phyloP scores from a whole-genome alignment of 805 yeast species.

The Teunomyces barrocoloradensis region DNA sequence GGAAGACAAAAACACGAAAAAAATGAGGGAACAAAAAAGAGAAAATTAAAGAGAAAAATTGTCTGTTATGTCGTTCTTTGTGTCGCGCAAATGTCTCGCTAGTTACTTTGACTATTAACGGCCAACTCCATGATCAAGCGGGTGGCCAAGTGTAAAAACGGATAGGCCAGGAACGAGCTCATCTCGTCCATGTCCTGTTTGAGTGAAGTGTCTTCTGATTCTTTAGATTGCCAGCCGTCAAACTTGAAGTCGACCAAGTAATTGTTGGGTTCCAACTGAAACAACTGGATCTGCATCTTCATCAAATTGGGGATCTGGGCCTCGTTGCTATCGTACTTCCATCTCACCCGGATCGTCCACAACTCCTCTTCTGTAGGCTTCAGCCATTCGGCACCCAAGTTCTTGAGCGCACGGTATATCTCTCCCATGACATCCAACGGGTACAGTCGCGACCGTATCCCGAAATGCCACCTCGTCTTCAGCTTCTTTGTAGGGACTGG shows the following conservation, averaged over 20 bases:
- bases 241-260: constrained; percentile 95
- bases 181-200: constrained; percentile 60
- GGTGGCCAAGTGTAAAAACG: constrained; percentile 90
- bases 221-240: constrained; percentile 85
- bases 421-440: constrained; percentile 99
- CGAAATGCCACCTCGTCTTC: constrained; percentile 98
- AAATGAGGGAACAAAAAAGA: neutral
- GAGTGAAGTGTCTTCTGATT: constrained; percentile 14
- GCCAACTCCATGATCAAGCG: constrained; percentile 94
- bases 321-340: constrained; percentile 59
- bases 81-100: constrained; percentile 4
- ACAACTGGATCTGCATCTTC: constrained; percentile 96
- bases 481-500: constrained; percentile 76
- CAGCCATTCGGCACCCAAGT: constrained; percentile 96
- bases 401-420: constrained; percentile 88
- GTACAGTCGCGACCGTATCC: constrained; percentile 91
- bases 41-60: neutral
- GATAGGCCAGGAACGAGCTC: constrained; percentile 92
- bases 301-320: constrained; percentile 63
- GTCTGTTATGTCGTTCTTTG: too few relatives aligned
- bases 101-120: constrained; percentile 73
- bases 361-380: constrained; percentile 90
- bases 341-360: constrained; percentile 94
- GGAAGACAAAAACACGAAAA: constrained; percentile 4
- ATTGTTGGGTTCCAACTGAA: constrained; percentile 93